These are phyloP conservation scores for Colletotrichum spinosum DNA, from an alignment of 2,329 filamentous ascomycete species.

Conservation along the genomic window DNA sequence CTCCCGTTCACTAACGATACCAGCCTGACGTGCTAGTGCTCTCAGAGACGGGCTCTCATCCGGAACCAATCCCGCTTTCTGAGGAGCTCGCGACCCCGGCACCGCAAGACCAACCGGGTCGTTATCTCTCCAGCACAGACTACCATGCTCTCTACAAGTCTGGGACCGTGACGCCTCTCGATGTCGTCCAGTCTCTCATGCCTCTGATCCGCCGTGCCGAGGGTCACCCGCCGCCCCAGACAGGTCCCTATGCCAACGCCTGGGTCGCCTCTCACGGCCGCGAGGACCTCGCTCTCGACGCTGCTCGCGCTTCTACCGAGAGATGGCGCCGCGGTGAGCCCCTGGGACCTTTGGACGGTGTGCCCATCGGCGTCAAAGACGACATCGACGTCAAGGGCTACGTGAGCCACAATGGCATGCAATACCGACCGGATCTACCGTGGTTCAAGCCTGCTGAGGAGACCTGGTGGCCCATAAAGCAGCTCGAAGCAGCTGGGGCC, in stretches of 20 bases:
- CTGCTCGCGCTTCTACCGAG: slow-evolving; percentile 78
- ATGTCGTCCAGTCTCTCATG: slow-evolving; percentile 78
- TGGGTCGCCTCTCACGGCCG: slow-evolving; percentile 75
- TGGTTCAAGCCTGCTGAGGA: slow-evolving; percentile 62
- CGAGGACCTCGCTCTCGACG: slow-evolving; percentile 69
- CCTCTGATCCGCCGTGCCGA: slow-evolving; percentile 74
- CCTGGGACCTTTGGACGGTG: slow-evolving; percentile 79
- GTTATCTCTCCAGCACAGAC: slow-evolving; percentile 79
- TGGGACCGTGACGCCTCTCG: slow-evolving; percentile 76
- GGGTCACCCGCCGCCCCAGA: slow-evolving; percentile 33
- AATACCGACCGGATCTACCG: slow-evolving; percentile 64
- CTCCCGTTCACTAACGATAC: slow-evolving; percentile 13
- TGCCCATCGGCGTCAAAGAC: slow-evolving; percentile 87
- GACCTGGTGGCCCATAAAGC: slow-evolving; percentile 77
- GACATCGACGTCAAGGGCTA: slow-evolving; percentile 80
- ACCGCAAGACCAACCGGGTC: slow-evolving; percentile 54
- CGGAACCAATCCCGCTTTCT: slow-evolving; percentile 38
- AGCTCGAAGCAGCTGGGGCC: slow-evolving; percentile 80
- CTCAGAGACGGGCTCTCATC: slow-evolving; percentile 49
- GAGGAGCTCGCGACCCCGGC: slow-evolving; percentile 54
- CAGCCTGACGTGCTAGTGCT: slow-evolving; percentile 68
- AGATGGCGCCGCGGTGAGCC: slow-evolving; percentile 76
- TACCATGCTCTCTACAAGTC: slow-evolving; percentile 81
- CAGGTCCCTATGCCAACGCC: slow-evolving; percentile 69
- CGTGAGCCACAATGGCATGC: slow-evolving; percentile 73